A percentile compares a stretch with the other conserved stretches of the same genome.
phyloP scores from a whole-genome alignment of 2,329 filamentous ascomycete species.

The Capronia americana region DNA sequence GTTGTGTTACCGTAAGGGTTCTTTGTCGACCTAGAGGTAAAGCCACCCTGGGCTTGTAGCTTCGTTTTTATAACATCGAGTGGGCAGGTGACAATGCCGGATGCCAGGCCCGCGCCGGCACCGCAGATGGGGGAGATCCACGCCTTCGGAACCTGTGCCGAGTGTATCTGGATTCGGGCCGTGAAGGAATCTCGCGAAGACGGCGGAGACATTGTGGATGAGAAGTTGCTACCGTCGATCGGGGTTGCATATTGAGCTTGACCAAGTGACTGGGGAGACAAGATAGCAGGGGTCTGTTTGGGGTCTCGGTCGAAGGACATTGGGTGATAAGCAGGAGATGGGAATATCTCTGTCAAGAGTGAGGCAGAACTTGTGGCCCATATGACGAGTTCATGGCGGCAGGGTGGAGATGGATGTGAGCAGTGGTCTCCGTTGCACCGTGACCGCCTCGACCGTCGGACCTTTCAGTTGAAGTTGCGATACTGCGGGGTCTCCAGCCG shows the following conservation, averaged over 20 bases:
- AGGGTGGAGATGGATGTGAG: not conserved
- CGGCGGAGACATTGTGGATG: conserved; percentile 41
- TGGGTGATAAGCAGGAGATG: conserved; percentile 13
- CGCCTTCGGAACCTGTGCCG: conserved; percentile 59
- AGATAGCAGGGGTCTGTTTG: conserved; percentile 34
- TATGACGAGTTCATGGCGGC: conserved; percentile 34
- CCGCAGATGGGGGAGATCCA: conserved; percentile 83
- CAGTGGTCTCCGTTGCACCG: conserved; percentile 29
- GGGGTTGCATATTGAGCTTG: conserved; percentile 40
- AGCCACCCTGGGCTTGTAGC: conserved; percentile 91
- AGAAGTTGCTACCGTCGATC: conserved; percentile 36
- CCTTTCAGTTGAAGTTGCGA: conserved; percentile 16
- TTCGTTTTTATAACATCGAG: conserved; percentile 99
- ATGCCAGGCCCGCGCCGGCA: conserved; percentile 87
- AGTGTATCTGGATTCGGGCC: conserved; percentile 50
- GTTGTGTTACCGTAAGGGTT: conserved; percentile 53
- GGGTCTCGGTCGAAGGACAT: conserved; percentile 40
- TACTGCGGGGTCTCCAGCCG: conserved; percentile 39
- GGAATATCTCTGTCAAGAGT: conserved; percentile 9
- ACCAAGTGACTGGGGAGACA: conserved; percentile 28
- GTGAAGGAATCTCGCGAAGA: conserved; percentile 40
- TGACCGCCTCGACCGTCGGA: conserved; percentile 14
- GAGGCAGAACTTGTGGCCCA: conserved; percentile 16
- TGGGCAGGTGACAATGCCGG: conserved; percentile 92
- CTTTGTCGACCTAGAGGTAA: conserved; percentile 59